Evolutionary conservation across 805 yeast genomes (phyloP), one percentile per base, ranked within the genome.

Genomic region (Yarrowia divulgata): DNA sequence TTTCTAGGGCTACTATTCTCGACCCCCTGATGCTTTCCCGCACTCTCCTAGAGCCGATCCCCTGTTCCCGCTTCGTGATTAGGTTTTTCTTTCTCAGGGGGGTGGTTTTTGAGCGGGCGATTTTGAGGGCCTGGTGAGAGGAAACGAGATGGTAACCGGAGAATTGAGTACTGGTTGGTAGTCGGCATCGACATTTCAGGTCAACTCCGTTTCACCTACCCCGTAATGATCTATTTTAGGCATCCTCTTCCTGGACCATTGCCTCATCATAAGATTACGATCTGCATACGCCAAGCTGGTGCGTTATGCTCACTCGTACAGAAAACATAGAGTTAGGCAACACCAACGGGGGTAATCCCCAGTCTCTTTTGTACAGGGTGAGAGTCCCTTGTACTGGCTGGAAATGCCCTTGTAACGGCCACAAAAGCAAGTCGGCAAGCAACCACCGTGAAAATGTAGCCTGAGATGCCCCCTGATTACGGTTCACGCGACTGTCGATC

Each of bases 21-120:
- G 34, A n/a, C 50, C 66, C 64, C 66, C 66, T 60, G 52, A 52
- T 43, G 64, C 66, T 60, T 43, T 60, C 52, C 66, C 45, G 66
- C 66, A 34, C 43, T 23, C n/a, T 32, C 35, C 42, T 16, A 34
- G 42, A 37, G 66, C 66, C 52, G 66, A 45, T 60, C 66, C 52
- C 66, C 66, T 60, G 66, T 35, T 43, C 66, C 66, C 42, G 66
- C 40, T 16, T 34, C 9, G 10, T 48, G 66, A 43, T 43, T 60
- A 57, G 37, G 48, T 57, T 55, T 40, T 23, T 29, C 16, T 23
- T 40, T 37, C 48, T 55, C 29, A 35, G 62, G 37, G 13, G 18
- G 29, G 29, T 23, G 29, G 29, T 23, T 23, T 23, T 23, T 23
- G 29, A 23, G 29, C 3, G 2, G 29, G 4, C 29, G 3, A 23